Base-by-base conservation (phyloP, 129 eudicot species). In the Chrysanthemum lavandulifolium region DNA sequence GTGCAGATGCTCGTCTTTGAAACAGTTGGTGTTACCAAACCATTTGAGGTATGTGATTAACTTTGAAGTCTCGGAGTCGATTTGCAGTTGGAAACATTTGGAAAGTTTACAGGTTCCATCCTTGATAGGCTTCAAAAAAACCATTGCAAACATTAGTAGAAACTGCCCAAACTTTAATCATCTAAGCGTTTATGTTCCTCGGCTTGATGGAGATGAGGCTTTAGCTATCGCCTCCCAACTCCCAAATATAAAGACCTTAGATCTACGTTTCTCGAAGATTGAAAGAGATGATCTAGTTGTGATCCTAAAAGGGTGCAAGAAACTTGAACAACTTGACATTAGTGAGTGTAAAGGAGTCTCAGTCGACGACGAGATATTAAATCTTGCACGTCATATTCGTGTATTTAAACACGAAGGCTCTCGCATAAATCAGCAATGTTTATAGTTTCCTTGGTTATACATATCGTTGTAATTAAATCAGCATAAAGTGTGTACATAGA, bases 1-100 rank as follows among this genome's bases (percentile, higher is more conserved):
- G 13, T 14, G 68, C 31, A 73, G 77, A 73, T 73, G 68, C 47
- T 69, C 50, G 5, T 49, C 61, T 73, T 61, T 73, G 51, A 73
- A 73, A 31, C 68, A 29, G 15, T 27, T 73, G 69, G 77, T 23
- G 59, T 0, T 40, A 23, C 25, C 61, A 51, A 43, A 51, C 65
- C 47, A 33, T 70, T 33, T 70, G 53, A 70, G 74, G 40, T 70
- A 70, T 70, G 74, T 70, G 65, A 70, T 70, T 16, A 70, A 70
- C 65, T 70, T 70, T 54, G 74, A 33, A 70, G 74, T 70, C 40
- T 31, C 64, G n/a, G n/a, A 31, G 62, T 74, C 60, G 0, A 18
- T 66, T 23, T 55, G 73, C 45, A 50, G 6, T 0, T 75, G 48
- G 49, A 75, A 55, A 40, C 12, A 54, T 19, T 64, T 67, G 15